phyloP scores from a whole-genome alignment of 202 grass and related monocot species.

The Setaria viridis region DNA sequence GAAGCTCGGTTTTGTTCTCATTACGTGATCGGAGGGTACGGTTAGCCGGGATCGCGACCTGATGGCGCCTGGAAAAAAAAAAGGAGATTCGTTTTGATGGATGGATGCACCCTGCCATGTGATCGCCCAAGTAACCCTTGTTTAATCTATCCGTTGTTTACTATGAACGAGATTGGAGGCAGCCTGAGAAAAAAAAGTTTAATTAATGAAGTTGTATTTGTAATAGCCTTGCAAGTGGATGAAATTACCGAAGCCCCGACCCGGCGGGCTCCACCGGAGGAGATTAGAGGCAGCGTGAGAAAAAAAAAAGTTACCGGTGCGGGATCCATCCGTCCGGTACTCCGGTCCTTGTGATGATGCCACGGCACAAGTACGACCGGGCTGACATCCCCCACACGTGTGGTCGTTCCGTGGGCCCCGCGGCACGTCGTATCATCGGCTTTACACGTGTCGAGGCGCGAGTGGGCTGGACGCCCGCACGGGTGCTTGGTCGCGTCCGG shows the following conservation, averaged over 20 bases:
- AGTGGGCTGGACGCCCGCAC: slow-evolving; percentile 36
- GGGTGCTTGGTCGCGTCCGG: slow-evolving; percentile 43
- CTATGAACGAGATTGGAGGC: no score
- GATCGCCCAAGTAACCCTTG: neutral
- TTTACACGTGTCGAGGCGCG: slow-evolving; percentile 31
- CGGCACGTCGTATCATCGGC: neutral
- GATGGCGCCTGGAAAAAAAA: neutral
- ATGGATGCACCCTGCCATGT: neutral
- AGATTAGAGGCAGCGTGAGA: neutral
- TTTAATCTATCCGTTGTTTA: neutral
- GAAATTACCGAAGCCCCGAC: neutral
- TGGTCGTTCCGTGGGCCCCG: neutral
- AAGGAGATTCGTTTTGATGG: neutral
- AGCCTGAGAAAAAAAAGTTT: no score
- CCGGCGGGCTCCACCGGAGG: neutral
- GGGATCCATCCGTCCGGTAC: neutral
- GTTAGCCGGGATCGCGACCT: neutral
- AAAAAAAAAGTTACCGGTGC: neutral
- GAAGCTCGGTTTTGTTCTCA: neutral
- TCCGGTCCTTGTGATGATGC: neutral
- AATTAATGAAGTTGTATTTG: neutral
- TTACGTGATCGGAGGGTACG: neutral
- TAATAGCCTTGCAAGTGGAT: neutral
- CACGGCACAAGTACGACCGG: slow-evolving; percentile 7
- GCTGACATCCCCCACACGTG: slow-evolving; percentile 54